Evolutionary conservation across 2,329 filamentous ascomycete genomes (phyloP), one percentile per base, ranked within the genome.

Genomic region (Aspergillus ruber): DNA sequence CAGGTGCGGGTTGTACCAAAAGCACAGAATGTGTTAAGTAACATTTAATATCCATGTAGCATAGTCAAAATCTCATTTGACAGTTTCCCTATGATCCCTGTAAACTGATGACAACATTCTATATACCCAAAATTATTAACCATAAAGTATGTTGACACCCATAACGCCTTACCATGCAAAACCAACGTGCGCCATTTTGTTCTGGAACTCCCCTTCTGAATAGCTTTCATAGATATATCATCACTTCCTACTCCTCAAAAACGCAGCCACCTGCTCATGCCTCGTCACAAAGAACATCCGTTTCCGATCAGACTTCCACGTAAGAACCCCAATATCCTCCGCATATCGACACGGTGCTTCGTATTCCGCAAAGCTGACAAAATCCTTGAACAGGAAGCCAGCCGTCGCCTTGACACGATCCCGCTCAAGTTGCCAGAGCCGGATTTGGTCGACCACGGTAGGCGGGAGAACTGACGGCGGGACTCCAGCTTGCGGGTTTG

Each of bases 391-490:
- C 23, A 97, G 67, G 65, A 89, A 97, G 0, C 93, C 93, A 1
- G 79, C 74, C 4, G 83, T 89, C 1, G 87, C 83, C 66, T 86
- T 87, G 81, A 98, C 94, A 44, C 93, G 81, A 73, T 98, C 93
- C 54, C 91, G 90, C 69, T 98, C 93, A 45, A 97, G 83, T 73
- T 98, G 91, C 93, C 93, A 98, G 17, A 98, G 81, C 2, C 90
- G 81, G 60, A 98, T 96, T 74, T 98, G 93, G 69, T 98, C 93
- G 53, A 96, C 88, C 13, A 98, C 93, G 0, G 94, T 97, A 0
- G 93, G 90, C 1, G 94, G 93, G 2, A 98, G 78, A 13, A 95
- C 81, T 1, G 90, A 86, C 0, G 69, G 61, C 2, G 69, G 61
- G 10, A 69, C 54, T 3, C 67, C 65, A 3, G 61, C 53, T 17